Percentiles rank a stretch among this genome's conserved stretches.
Conservation (phyloP, 2,329 filamentous ascomycete species). For the Aspergillus pseudonomiae region DNA sequence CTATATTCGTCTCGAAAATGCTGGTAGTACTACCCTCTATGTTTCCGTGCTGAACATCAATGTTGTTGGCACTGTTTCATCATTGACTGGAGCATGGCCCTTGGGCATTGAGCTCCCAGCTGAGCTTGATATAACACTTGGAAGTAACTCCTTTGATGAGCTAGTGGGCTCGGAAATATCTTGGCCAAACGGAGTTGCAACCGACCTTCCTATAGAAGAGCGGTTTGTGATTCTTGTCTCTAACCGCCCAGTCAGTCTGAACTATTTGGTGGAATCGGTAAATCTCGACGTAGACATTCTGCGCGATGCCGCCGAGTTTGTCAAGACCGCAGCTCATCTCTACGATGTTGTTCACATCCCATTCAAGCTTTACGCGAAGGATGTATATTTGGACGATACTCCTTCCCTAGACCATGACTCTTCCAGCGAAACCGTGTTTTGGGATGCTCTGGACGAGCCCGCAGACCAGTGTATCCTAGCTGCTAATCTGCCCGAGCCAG, state of each 20-base stretch:
- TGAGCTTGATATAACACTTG: background rate
- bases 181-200: background rate
- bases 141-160: constrained; percentile 1
- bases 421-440: background rate
- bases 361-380: background rate
- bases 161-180: background rate
- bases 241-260: background rate
- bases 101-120: background rate
- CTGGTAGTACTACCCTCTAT: background rate
- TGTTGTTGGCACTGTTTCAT: background rate
- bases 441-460: background rate
- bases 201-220: background rate
- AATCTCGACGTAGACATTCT: background rate
- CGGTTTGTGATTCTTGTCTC: background rate
- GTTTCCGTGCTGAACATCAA: constrained; percentile 4
- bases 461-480: background rate
- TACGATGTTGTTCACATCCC: background rate
- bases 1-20: constrained; percentile 5
- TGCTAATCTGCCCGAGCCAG: background rate
- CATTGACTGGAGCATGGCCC: background rate
- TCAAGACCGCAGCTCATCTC: background rate
- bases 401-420: background rate
- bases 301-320: background rate
- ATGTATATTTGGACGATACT: no score
- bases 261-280: background rate